Evolutionary conservation across 441 rosid species (phyloP), one percentile per base, ranked within the genome.

Genomic region (Gossypium davidsonii): DNA sequence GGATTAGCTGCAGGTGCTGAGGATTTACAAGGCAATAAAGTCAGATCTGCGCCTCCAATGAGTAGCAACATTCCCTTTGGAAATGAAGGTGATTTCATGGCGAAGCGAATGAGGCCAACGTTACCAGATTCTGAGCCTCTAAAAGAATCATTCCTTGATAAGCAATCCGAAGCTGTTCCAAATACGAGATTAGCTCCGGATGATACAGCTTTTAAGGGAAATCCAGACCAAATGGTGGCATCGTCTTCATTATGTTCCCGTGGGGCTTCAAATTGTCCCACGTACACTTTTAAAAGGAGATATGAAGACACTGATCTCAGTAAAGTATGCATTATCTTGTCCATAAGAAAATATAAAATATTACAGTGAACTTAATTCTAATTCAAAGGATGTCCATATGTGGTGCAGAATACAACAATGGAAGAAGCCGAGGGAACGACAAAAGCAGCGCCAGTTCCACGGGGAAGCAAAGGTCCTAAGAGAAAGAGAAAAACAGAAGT

Each of bases 91-190:
- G 49, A 73, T 56, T 23, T 6, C 39, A 17, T n/a, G 39, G 72
- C 59, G 15, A 68, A 11, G 34, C 53, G 42, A 37, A 42, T 44
- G 55, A 55, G 58, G 12, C 61, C 57, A 23, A 7, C 7, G 3
- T 12, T 17, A 34, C 57, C 72, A 2, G 48, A 34, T 34, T 8
- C 52, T 20, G 46, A 55, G 18, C 28, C 67, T 44, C 17, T 14
- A 6, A 74, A 73, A 31, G 76, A 59, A 21, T n/a, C 63, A 6
- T 57, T 83, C 39, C 89, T 86, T 11, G 88, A 85, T 76, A 84
- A 84, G 78, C 86, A 85, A 62, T 88, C 90, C 18, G 83, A 83
- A 85, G 82, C 87, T 23, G 76, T 72, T 46, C 23, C 1, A 20
- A 51, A 28, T 5, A 48, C 64, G 44, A 70, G 57, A 25, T 26